Evolutionary conservation across 2,329 filamentous ascomycete species (phyloP).

Genomic region (Metarhizium anisopliae): DNA sequence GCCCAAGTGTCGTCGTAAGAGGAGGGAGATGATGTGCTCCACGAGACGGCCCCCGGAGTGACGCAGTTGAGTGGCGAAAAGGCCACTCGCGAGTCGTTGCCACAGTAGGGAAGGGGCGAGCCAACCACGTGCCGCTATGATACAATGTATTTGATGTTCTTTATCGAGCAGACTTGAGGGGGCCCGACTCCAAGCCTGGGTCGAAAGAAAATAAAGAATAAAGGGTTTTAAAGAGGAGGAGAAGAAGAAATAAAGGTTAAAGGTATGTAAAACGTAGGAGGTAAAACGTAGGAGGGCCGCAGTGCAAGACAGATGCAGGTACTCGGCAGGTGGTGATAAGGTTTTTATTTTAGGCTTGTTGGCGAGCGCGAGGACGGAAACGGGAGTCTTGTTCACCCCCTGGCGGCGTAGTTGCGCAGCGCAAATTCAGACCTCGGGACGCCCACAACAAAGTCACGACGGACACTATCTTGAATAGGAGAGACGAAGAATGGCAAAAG

Average conservation of each 20-base stretch:
- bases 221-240: background rate
- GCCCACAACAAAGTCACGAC: no score
- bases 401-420: background rate
- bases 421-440: no score
- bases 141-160: background rate
- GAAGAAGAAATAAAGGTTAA: background rate
- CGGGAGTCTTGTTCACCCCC: background rate
- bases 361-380: background rate
- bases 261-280: background rate
- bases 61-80: constrained; percentile 4
- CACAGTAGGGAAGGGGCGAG: background rate
- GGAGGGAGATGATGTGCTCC: background rate
- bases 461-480: no score
- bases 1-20: background rate
- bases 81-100: background rate
- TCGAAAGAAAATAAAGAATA: background rate
- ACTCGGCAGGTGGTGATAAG: background rate
- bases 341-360: background rate
- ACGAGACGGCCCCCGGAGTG: background rate
- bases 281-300: background rate
- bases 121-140: background rate
- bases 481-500: no score
- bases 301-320: background rate
- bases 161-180: background rate
- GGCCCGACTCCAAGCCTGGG: background rate